These are phyloP conservation scores for Hibiscus mutabilis DNA, from an alignment of 345 rosid genomes.

Conservation along the genomic window DNA sequence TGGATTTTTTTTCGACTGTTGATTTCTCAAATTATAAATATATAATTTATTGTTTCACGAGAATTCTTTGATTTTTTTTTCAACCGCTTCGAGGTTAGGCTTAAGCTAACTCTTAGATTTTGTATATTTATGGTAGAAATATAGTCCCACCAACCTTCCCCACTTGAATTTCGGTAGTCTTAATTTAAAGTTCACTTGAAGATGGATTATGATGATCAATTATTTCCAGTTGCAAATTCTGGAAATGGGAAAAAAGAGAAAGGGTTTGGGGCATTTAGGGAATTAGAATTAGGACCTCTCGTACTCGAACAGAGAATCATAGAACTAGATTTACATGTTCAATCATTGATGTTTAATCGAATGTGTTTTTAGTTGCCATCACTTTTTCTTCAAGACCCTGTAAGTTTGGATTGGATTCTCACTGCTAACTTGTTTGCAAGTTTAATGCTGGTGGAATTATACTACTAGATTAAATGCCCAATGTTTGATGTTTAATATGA, in stretches of 20 bases:
- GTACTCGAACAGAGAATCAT: not conserved
- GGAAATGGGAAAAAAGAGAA: not conserved
- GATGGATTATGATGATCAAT: not conserved
- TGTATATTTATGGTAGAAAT: not conserved
- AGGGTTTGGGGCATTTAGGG: slow-evolving; percentile 14
- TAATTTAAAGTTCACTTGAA: not conserved
- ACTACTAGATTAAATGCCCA: slow-evolving; percentile 56
- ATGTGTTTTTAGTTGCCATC: not conserved
- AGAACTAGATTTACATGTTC: not conserved
- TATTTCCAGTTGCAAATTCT: not conserved
- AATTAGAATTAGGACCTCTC: slow-evolving; percentile 88
- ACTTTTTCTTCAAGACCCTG: not conserved
- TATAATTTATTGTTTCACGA: not conserved
- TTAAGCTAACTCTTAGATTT: not conserved
- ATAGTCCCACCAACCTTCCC: not conserved
- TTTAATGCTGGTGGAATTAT: slow-evolving; percentile 27
- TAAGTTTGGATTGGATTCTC: not conserved
- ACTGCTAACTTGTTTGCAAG: not conserved
- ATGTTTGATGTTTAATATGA: not conserved
- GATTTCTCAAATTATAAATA: not conserved
- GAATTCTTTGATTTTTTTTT: not conserved
- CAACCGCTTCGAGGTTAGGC: not conserved
- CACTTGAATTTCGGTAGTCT: not conserved
- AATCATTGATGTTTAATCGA: not conserved
- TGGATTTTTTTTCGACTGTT: not conserved